Evolutionary conservation across 2,329 filamentous ascomycete species (phyloP).

Genomic region (Sporothrix protearum): DNA sequence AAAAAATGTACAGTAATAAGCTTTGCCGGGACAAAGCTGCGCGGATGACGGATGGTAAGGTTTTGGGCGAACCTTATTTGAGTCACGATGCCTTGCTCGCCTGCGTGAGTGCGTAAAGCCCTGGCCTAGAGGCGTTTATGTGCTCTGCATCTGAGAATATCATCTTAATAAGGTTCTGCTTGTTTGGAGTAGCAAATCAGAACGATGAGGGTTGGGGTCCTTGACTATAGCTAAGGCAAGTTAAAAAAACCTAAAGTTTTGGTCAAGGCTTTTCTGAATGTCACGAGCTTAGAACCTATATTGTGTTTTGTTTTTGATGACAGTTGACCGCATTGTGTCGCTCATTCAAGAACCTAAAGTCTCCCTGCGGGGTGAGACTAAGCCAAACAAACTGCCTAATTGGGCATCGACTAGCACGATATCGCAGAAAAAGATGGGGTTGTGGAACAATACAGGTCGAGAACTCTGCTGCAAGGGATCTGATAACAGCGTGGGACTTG

Average conservation of each 20-base stretch:
- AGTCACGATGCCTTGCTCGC: background rate
- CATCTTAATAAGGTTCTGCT: background rate
- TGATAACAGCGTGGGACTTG: no score
- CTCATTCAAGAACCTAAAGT: background rate
- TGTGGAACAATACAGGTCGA: no score
- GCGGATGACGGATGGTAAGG: background rate
- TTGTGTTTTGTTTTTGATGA: background rate
- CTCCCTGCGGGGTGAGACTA: background rate
- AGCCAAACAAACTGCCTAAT: background rate
- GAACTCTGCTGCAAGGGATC: no score
- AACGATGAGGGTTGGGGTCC: no score
- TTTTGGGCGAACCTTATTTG: background rate
- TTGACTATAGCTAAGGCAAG: no score
- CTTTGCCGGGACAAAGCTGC: background rate
- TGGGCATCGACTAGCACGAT: no score
- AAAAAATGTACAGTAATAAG: background rate
- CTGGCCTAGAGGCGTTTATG: background rate
- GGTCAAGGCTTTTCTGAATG: no score
- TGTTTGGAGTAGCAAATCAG: no score
- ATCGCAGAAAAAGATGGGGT: no score
- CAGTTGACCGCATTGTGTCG: background rate
- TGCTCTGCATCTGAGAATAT: background rate
- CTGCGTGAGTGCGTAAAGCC: background rate
- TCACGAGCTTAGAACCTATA: no score
- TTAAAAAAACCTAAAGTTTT: no score